Conservation (phyloP, 2,329 filamentous ascomycete species). For the Zasmidium cellare region DNA sequence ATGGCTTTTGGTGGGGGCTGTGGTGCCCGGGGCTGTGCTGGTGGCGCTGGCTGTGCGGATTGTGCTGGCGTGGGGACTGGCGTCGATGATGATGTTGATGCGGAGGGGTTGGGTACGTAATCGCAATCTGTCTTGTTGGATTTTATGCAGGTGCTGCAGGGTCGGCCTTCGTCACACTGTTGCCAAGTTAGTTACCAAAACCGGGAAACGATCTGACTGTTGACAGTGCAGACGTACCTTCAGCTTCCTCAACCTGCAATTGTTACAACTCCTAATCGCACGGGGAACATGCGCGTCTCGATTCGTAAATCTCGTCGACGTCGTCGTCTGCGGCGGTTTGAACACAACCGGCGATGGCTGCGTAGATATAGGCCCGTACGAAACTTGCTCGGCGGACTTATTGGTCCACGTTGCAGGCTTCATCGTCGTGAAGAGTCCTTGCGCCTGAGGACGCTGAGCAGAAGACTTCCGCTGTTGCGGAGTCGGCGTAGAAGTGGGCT, state of each 20-base stretch:
- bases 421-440: slow-evolving; percentile 28
- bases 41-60: neutral
- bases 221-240: slow-evolving; percentile 8
- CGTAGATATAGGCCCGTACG: neutral
- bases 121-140: slow-evolving; percentile 10
- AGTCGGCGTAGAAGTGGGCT: slow-evolving; percentile 11
- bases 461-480: slow-evolving; percentile 1
- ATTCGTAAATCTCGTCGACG: neutral
- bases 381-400: neutral
- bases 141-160: slow-evolving; percentile 17
- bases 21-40: too few relatives aligned
- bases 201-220: neutral
- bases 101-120: slow-evolving; percentile 11
- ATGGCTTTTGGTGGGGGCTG: too few relatives aligned
- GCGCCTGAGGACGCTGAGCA: slow-evolving; percentile 7
- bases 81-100: neutral
- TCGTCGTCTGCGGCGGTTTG: neutral
- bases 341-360: slow-evolving; percentile 3
- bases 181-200: too few relatives aligned
- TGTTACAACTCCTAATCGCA: slow-evolving; percentile 17
- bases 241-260: slow-evolving; percentile 5
- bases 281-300: neutral
- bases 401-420: slow-evolving; percentile 12
- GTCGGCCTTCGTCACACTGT: slow-evolving; percentile 21
- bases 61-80: neutral